Conservation (phyloP, 345 rosid genomes). For the Linum tenue region DNA sequence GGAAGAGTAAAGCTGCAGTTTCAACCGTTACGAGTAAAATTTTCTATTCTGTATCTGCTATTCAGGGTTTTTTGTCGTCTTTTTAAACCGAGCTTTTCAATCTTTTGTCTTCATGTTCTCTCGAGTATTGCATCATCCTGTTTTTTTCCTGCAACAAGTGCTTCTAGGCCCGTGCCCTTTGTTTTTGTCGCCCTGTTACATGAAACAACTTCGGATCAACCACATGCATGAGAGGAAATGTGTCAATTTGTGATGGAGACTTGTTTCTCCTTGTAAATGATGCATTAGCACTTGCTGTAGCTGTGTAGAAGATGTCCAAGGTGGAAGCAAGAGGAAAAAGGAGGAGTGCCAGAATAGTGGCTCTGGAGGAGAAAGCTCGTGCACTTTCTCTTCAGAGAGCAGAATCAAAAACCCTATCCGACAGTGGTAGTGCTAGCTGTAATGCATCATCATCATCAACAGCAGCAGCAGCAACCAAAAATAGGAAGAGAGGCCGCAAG, state of each 20-base stretch:
- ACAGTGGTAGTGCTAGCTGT: not conserved
- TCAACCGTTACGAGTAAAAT: not conserved
- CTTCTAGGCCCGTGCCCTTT: not conserved
- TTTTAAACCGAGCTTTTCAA: not conserved
- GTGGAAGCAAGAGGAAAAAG: slow-evolving; percentile 4
- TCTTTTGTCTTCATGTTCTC: not conserved
- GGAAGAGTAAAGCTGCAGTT: not conserved
- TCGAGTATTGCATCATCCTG: not conserved
- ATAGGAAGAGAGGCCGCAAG: slow-evolving; percentile 8
- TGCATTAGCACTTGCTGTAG: not conserved
- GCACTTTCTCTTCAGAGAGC: not conserved
- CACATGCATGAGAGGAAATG: not conserved
- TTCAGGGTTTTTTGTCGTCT: not conserved
- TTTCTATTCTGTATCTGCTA: not conserved
- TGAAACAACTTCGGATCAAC: not conserved
- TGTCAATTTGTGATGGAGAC: not conserved
- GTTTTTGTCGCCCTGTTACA: not conserved
- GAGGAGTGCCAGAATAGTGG: slow-evolving; percentile 16
- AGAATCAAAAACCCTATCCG: not conserved
- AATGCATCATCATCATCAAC: not conserved
- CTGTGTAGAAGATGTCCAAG: not conserved
- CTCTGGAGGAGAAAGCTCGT: slow-evolving; percentile 9
- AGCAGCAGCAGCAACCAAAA: not conserved
- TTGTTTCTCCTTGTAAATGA: not conserved
- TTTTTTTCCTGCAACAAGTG: not conserved